phyloP scores from a whole-genome alignment of 208 protist genomes.

The Trypanosoma melophagium region DNA sequence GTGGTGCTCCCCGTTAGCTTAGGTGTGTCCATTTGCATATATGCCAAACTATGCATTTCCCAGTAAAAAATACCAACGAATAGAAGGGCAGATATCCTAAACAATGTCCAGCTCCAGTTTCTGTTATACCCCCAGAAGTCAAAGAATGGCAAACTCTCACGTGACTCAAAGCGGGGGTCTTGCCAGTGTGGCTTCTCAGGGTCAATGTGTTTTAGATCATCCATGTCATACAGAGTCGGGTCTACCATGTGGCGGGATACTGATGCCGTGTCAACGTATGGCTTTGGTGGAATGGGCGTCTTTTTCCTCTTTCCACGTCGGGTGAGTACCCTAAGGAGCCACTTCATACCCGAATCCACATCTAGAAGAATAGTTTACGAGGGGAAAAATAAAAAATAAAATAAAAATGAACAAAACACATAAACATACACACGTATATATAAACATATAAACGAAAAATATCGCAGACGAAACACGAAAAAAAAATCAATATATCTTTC shows the following conservation, averaged over 20 bases:
- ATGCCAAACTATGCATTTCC: conserved; percentile 59
- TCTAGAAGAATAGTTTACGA: background rate
- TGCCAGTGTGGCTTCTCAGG: conserved; percentile 90
- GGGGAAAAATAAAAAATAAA: conserved; percentile 16
- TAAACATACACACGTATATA: conserved; percentile 2
- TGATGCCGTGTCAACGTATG: conserved; percentile 79
- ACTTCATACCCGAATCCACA: conserved; percentile 53
- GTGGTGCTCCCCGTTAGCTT: conserved; percentile 62
- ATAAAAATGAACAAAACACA: background rate
- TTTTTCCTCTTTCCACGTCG: conserved; percentile 20
- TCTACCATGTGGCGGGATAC: conserved; percentile 70
- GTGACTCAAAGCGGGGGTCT: conserved; percentile 76
- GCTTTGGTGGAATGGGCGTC: conserved; percentile 86
- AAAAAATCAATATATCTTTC: background rate
- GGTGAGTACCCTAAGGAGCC: conserved; percentile 52
- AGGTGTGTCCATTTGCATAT: conserved; percentile 55
- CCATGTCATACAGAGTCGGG: conserved; percentile 54
- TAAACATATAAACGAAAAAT: conserved; percentile 4
- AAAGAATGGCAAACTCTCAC: conserved; percentile 79
- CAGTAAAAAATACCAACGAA: conserved; percentile 67
- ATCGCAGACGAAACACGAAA: background rate
- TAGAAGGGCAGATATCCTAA: conserved; percentile 60
- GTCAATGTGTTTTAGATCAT: conserved; percentile 74
- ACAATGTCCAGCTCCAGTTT: conserved; percentile 89
- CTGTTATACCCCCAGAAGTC: conserved; percentile 88